Base-by-base conservation (phyloP, 2,329 filamentous ascomycete genomes). In the Aspergillus tanneri region DNA sequence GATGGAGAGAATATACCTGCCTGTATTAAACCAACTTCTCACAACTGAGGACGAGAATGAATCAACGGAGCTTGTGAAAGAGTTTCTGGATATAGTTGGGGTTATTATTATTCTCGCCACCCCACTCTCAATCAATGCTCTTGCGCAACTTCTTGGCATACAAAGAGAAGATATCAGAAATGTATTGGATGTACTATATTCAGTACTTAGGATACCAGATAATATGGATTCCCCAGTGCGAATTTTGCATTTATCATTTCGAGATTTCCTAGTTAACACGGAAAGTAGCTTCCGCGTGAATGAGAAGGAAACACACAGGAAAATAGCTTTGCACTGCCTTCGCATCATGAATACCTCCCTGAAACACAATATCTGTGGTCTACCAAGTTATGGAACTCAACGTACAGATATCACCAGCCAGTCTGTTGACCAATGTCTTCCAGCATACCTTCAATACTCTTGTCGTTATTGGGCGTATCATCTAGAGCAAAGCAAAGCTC, bases 381-480 rank as follows among this genome's bases (percentile, higher is more conserved):
- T 56, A 9, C 16, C 39, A 39, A 47, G 43, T 22, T 34, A 47
- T 36, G 46, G 49, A 18, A 50, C 24, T 22, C 41, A 35, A 4
- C 30, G 47, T 32, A 30, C 10, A 23, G 18, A 50, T 22, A 51
- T 56, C 21, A 24, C 46, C 14, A 18, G 12, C 21, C 18, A 37
- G 21, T 19, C 16, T 5, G 21, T 43, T 16, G 35, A 14, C 16
- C 10, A 30, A 4, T n/a, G 10, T 35, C 27, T 64, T 21, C 48
- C 55, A 27, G 32, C 53, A n/a, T 54, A 55, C 23, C 27, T 63
- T 6, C 52, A 55, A 43, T 64, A 64, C 43, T 44, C 57, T 12
- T 65, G 61, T 48, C 55, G 46, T 9, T 63, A 64, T 35, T 68
- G 60, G 65, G 52, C 49, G 18, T 37, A 62, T 22, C 61, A 68